Evolutionary conservation across 768 basidiomycete genomes (phyloP).

Genomic region (Omphalotus guepiniiformis): DNA sequence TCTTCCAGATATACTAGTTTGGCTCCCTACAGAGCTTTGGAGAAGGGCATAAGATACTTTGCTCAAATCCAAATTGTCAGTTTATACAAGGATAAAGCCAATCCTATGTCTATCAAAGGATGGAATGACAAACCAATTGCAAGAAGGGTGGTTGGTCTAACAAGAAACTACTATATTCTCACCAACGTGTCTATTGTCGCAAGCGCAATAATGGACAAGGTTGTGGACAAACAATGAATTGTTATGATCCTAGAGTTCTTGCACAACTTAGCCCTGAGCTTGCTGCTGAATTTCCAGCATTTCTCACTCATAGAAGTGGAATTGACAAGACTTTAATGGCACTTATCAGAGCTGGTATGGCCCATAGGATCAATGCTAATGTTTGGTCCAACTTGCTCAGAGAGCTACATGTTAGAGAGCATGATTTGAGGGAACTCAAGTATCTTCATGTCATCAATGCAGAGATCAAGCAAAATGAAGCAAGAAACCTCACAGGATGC

Average conservation of each 20-base stretch:
- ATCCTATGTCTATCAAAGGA: constrained; percentile 13
- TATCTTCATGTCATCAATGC: constrained; percentile 8
- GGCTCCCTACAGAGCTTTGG: constrained; percentile 9
- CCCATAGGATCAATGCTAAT: constrained; percentile 10
- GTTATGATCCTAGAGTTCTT: constrained; percentile 13
- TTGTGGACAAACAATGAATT: constrained; percentile 14
- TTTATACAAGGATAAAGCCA: constrained; percentile 1
- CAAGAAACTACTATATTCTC: constrained; percentile 14
- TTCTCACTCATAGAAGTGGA: constrained; percentile 14
- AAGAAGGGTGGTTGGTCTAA: constrained; percentile 12
- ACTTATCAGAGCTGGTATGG: constrained; percentile 13
- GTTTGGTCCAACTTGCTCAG: constrained; percentile 13
- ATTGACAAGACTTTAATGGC: constrained; percentile 17
- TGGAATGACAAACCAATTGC: constrained; percentile 16
- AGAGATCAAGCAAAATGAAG: not conserved
- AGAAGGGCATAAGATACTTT: not conserved
- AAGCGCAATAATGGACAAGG: constrained; percentile 2
- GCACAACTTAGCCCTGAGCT: constrained; percentile 9
- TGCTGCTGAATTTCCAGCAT: constrained; percentile 13
- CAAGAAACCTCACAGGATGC: not conserved
- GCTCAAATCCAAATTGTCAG: not conserved
- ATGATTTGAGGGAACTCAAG: constrained; percentile 14
- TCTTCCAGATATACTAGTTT: constrained; percentile 8
- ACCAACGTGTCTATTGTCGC: constrained; percentile 6
- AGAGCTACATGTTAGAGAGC: constrained; percentile 13